Base-by-base conservation (phyloP, 2,329 filamentous ascomycete species). In the Fusarium falciforme region DNA sequence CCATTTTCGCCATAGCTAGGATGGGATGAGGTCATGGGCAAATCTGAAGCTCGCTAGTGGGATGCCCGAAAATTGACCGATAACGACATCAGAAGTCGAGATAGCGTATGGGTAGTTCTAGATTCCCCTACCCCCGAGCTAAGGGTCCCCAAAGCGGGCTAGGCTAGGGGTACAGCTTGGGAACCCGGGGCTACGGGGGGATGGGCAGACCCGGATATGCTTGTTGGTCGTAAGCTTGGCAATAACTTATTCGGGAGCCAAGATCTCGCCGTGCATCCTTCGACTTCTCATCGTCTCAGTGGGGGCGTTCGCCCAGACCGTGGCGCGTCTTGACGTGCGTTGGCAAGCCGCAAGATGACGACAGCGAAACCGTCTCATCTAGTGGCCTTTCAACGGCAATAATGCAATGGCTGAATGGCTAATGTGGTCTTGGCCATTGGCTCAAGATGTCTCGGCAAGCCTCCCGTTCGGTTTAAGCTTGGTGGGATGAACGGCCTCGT, bases 91-190 rank as follows among this genome's bases (percentile, higher is more conserved):
- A 27, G 1, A 5, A 49, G 47, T 59, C 65, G 9, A 42, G 65
- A 72, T 72, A 72, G 52, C 70, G 70, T 72, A 72, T 72, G 33
- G 57, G 52, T 61, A 64, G 61, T 35, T 35, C 55, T 61, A 49
- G 36, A 47, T 60, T 27, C 22, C 42, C 27, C 40, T 49, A 29
- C 44, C 44, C n/a, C 6, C 47, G 47, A 52, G 47, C 47, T 52
- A 52, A 7, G 9, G 14, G 2, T 22, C 25, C 61, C 57, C 1
- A 6, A 54, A 65, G 17, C 7, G 49, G 64, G 3, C n/a, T 68
- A 58, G 67, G 29, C 54, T 49, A 59, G 54, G 62, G 52, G 52
- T 10, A 36, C 35, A 17, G 35, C 35, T 36, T 36, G 14, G 35
- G 35, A 36, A 57, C 27, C 49, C 61, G 49, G 61, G 61, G 61